Evolutionary conservation across 345 rosid species (phyloP).

Genomic region (Populus tremula): DNA sequence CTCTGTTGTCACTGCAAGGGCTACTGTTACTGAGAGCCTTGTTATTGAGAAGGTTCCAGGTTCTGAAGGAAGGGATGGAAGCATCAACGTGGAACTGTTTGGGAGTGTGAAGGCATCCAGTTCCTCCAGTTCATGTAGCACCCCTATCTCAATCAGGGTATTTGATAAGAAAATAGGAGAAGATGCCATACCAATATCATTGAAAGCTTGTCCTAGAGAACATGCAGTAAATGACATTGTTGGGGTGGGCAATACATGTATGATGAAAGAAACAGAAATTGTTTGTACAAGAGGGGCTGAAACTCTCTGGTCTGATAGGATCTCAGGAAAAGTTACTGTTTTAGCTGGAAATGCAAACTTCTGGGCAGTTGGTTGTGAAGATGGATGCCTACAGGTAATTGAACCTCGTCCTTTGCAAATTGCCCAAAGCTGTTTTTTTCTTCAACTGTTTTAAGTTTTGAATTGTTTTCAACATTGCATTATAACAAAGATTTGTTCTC

Average conservation of each 20-base stretch:
- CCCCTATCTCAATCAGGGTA: constrained; percentile 63
- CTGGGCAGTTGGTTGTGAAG: constrained; percentile 99
- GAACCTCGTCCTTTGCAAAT: background rate
- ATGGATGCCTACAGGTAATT: constrained; percentile 88
- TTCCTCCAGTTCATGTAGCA: constrained; percentile 29
- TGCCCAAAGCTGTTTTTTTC: background rate
- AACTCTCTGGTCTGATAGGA: constrained; percentile 89
- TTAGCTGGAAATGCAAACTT: constrained; percentile 95
- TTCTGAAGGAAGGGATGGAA: constrained; percentile 51
- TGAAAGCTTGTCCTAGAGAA: constrained; percentile 86
- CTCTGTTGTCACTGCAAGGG: constrained; percentile 71
- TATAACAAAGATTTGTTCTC: background rate
- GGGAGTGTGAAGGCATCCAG: constrained; percentile 55
- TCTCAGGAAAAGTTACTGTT: constrained; percentile 83
- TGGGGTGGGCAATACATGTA: constrained; percentile 60
- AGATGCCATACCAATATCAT: constrained; percentile 61
- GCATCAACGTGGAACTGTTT: constrained; percentile 53
- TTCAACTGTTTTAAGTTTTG: background rate
- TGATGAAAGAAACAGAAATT: constrained; percentile 83
- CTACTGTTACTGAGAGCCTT: constrained; percentile 69
- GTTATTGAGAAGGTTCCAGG: constrained; percentile 78
- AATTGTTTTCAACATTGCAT: background rate
- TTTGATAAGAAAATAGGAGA: constrained; percentile 81
- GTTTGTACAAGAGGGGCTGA: constrained; percentile 66
- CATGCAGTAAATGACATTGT: constrained; percentile 69